Conservation (phyloP, 1,284 basidiomycete species). For the Cryptococcus sp. region DNA sequence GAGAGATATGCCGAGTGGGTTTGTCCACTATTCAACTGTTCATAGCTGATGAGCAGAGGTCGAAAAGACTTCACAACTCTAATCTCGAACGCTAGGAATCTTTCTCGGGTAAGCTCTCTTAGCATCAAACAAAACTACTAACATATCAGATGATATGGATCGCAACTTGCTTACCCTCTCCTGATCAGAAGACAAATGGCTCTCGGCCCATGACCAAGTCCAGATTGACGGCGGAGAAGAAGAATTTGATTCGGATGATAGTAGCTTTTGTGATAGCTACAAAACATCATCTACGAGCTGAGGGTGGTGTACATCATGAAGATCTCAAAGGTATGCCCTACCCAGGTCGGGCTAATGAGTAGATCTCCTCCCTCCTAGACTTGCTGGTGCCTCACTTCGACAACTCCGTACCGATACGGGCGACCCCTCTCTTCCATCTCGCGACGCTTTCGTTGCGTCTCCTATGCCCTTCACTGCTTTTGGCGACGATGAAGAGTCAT, state of each 20-base stretch:
- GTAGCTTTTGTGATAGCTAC: conserved; percentile 47
- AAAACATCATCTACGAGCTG: conserved; percentile 44
- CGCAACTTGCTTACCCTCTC: conserved; percentile 60
- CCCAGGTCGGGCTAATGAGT: background rate
- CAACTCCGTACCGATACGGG: too few species aligned
- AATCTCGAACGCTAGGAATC: conserved; percentile 55
- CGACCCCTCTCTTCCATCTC: conserved; percentile 4
- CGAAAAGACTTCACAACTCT: conserved; percentile 65
- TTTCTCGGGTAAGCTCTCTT: conserved; percentile 49
- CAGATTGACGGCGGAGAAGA: conserved; percentile 66
- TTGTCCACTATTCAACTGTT: background rate
- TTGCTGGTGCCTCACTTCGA: conserved; percentile 21
- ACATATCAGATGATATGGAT: conserved; percentile 60
- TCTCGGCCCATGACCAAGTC: conserved; percentile 49
- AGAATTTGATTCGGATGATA: conserved; percentile 63
- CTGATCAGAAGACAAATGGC: conserved; percentile 7
- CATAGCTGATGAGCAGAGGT: conserved; percentile 67
- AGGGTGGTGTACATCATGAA: conserved; percentile 42
- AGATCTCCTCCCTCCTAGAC: conserved; percentile 10
- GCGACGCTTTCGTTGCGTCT: conserved; percentile 2
- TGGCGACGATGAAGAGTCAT: conserved; percentile 20
- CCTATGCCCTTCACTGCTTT: background rate
- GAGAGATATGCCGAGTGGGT: conserved; percentile 44
- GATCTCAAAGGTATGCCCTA: conserved; percentile 33
- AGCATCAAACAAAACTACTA: background rate